Percentiles rank a stretch among this genome's conserved stretches.
phyloP scores from a whole-genome alignment of 2,329 filamentous ascomycete species.

The Cladorrhinum sp. region DNA sequence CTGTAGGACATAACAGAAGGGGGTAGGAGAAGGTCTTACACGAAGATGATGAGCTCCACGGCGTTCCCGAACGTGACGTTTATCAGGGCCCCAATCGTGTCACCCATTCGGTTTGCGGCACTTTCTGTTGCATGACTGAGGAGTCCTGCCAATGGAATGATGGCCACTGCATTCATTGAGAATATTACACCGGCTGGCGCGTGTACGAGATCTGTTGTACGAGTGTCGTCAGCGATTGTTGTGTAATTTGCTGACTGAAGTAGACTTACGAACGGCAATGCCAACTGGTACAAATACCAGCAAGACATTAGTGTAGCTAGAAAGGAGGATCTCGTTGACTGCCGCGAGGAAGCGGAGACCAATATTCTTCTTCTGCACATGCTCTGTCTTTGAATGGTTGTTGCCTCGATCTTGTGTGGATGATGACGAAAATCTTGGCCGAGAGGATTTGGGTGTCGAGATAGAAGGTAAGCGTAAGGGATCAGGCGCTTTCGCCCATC shows the following conservation, averaged over 20 bases:
- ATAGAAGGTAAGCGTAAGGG: slow-evolving; percentile 18
- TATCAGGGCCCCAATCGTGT: slow-evolving; percentile 68
- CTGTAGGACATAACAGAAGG: neutral
- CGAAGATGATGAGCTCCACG: slow-evolving; percentile 74
- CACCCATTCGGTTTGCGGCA: slow-evolving; percentile 68
- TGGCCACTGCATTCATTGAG: slow-evolving; percentile 71
- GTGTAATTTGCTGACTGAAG: slow-evolving; percentile 12
- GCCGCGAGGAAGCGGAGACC: neutral
- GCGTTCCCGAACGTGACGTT: slow-evolving; percentile 79
- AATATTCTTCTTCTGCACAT: neutral
- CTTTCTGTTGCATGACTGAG: slow-evolving; percentile 73
- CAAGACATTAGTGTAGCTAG: slow-evolving; percentile 75
- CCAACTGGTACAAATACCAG: slow-evolving; percentile 76
- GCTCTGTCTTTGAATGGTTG: neutral
- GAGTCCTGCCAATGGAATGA: slow-evolving; percentile 70
- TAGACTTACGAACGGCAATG: slow-evolving; percentile 60
- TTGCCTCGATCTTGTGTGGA: neutral
- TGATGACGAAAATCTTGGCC: neutral
- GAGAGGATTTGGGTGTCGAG: too few species aligned
- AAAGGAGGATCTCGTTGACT: slow-evolving; percentile 58
- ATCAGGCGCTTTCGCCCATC: slow-evolving; percentile 31
- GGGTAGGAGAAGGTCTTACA: slow-evolving; percentile 22
- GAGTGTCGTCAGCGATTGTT: slow-evolving; percentile 32
- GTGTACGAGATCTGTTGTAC: neutral
- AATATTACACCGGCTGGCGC: slow-evolving; percentile 57